phyloP scores from a whole-genome alignment of 257 asterid species.

The Primulina huaijiensis region DNA sequence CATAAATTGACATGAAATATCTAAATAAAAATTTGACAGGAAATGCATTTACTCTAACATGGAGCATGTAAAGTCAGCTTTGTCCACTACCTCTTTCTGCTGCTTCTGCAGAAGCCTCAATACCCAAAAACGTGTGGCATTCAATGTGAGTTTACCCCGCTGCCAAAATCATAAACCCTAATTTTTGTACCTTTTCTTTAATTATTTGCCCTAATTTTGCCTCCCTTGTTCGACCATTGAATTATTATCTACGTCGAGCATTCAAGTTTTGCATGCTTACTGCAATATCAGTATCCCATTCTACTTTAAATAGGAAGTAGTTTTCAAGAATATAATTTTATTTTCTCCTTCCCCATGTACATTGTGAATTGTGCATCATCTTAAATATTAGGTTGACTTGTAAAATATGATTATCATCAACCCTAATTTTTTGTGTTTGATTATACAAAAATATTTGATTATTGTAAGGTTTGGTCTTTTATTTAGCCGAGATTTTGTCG shows the following conservation, averaged over 20 bases:
- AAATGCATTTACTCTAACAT: neutral
- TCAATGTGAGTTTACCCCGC: neutral
- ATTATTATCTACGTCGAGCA: neutral
- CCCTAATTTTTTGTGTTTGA: no score
- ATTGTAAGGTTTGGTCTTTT: no score
- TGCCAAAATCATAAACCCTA: neutral
- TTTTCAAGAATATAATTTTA: no score
- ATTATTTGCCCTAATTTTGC: neutral
- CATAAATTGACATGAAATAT: neutral
- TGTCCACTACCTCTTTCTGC: neutral
- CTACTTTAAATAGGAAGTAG: no score
- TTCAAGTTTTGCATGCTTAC: neutral
- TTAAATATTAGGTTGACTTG: no score
- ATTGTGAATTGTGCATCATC: no score
- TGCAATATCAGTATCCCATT: no score
- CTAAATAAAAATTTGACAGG: neutral
- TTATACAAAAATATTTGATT: no score
- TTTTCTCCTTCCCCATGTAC: no score
- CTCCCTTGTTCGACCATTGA: neutral
- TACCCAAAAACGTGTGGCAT: neutral
- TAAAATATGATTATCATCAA: no score
- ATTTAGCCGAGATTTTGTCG: no score
- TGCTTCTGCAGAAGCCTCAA: neutral
- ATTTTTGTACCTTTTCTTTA: neutral
- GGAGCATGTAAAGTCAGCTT: neutral